Evolutionary conservation across 371 early-diverging fungal genomes (phyloP).

Genomic region (Lichtheimia hyalospora): DNA sequence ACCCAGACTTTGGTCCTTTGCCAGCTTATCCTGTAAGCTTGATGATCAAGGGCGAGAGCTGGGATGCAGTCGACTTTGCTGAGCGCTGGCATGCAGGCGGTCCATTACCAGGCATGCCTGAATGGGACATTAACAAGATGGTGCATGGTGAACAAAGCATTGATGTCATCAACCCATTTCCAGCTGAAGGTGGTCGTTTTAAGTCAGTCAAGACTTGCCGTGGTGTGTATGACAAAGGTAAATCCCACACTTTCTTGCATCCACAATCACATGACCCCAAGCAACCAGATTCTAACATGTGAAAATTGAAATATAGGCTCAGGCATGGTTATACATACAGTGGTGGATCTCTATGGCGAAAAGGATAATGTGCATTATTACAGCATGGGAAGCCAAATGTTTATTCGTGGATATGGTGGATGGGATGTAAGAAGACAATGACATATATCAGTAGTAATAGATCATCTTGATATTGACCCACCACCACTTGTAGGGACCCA

Average conservation of each 20-base stretch:
- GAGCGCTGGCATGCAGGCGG: conserved; percentile 31
- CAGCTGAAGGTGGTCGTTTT: conserved; percentile 57
- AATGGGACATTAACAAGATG: conserved; percentile 63
- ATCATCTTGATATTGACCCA: conserved; percentile 7
- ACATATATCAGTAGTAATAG: neutral
- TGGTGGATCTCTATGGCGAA: conserved; percentile 54
- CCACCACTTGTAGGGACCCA: conserved; percentile 35
- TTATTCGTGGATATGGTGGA: conserved; percentile 59
- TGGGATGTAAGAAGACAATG: conserved; percentile 35
- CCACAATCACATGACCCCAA: too few relatives aligned
- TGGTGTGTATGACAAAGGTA: conserved; percentile 59
- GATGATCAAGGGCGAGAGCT: conserved; percentile 48
- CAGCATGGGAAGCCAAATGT: conserved; percentile 46
- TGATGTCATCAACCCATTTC: conserved; percentile 60
- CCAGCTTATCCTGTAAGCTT: conserved; percentile 72
- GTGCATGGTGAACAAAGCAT: conserved; percentile 76
- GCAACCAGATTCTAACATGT: conserved; percentile 1
- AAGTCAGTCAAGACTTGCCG: conserved; percentile 37
- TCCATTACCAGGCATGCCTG: conserved; percentile 61
- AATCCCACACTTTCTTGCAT: neutral
- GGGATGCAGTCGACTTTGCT: conserved; percentile 65
- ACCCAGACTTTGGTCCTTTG: conserved; percentile 46
- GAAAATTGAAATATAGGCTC: conserved; percentile 43
- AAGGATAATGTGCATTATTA: conserved; percentile 48
- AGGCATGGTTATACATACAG: conserved; percentile 68